phyloP scores from a whole-genome alignment of 176 grass and related monocot species.

The Luzula sylvatica region DNA sequence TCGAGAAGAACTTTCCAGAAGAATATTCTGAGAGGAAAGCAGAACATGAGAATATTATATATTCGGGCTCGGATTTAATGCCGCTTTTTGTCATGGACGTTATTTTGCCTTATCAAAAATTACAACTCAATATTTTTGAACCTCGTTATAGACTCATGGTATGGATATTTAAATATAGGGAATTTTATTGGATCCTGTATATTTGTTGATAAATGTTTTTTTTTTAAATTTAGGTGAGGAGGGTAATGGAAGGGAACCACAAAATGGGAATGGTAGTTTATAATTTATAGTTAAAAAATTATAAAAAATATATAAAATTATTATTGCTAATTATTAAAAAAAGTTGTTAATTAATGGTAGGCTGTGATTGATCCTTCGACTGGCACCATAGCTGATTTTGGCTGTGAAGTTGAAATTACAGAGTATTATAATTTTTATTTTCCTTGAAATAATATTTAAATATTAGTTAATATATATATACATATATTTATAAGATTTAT shows the following conservation, averaged over 20 bases:
- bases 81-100: conserved; percentile 99
- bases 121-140: conserved; percentile 98
- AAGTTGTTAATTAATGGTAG: conserved; percentile 33
- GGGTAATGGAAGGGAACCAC: conserved; percentile 98
- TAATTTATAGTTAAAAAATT: not conserved
- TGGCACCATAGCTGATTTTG: conserved; percentile 87
- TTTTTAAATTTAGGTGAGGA: conserved; percentile 56
- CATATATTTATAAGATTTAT: conserved; percentile 18
- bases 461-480: conserved; percentile 2
- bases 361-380: conserved; percentile 75
- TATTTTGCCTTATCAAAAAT: conserved; percentile 87
- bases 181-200: no score
- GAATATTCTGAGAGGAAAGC: conserved; percentile 86
- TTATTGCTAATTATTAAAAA: conserved; percentile 14
- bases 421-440: conserved; percentile 30
- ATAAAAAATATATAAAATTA: conserved; percentile 1
- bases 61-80: conserved; percentile 83
- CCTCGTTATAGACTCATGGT: conserved; percentile 99
- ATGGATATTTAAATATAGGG: not conserved
- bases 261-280: conserved; percentile 86
- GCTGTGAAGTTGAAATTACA: conserved; percentile 96
- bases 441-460: not conserved
- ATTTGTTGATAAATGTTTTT: conserved; percentile 4
- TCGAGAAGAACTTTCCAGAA: conserved; percentile 85
- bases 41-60: conserved; percentile 71